Evolutionary conservation across 306 rosid species (phyloP), one percentile per base, ranked within the genome.

Genomic region (Castanopsis chinensis): DNA sequence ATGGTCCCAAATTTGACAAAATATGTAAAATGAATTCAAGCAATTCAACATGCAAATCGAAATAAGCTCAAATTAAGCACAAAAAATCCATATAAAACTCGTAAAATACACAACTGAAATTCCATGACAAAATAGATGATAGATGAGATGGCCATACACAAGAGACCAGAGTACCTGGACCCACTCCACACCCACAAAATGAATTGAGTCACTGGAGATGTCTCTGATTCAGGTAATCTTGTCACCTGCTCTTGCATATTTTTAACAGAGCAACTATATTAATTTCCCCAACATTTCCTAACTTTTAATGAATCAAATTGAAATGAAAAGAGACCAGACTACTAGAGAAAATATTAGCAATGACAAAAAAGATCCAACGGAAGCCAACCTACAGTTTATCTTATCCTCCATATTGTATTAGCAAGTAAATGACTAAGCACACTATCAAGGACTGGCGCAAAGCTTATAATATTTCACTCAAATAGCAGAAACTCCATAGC

Each of bases 81-180:
- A 25, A 25, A 25, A 25, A 25, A 25, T 25, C 27, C 27, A 25
- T 25, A 25, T 1, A 25, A 25, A 25, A 25, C 27, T 25, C 27
- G 27, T 25, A 25, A 25, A 25, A 25, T 25, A 25, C 27, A 1
- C 27, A 25, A 25, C 27, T 1, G 1, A 25, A 25, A 25, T 1
- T 1, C 27, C 27, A 25, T 25, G 1, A 25, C 27, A 25, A 1
- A 91, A 80, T 93, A 93, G 67, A 86, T 65, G 76, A 81, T 69
- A 54, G 97, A 90, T n/a, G 98, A 91, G 54, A 93, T 68, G 17
- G 88, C 82, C 93, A 87, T 82, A 74, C 97, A 93, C 27, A 25
- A 1, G 1, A 25, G 27, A 25, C 1, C 1, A 25, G 1, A 25
- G 27, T 25, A 25, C 1, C 27, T 1, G 27, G 1, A 25, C 27